Evolutionary conservation across 2,329 filamentous ascomycete genomes (phyloP).

Genomic region (Metarhizium humberi): DNA sequence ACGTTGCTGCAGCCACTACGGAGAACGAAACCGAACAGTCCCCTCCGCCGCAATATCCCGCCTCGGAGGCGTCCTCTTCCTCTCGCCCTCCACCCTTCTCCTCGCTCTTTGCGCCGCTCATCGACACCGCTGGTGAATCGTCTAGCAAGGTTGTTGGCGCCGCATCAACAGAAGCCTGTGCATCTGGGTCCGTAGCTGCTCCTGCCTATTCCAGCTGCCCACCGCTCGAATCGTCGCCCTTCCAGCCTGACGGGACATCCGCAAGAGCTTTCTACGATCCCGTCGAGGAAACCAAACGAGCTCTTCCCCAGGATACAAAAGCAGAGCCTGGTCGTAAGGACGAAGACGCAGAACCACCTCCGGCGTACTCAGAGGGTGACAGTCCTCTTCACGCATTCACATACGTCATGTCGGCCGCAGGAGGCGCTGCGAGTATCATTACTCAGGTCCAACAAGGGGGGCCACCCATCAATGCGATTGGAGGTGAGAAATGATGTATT

Average conservation of each 20-base stretch:
- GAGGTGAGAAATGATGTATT: slow-evolving; percentile 46
- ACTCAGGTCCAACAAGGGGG: slow-evolving; percentile 96
- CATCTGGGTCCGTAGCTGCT: slow-evolving; percentile 33
- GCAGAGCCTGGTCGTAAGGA: slow-evolving; percentile 64
- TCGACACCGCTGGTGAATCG: slow-evolving; percentile 25
- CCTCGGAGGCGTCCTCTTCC: slow-evolving; percentile 39
- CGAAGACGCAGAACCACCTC: slow-evolving; percentile 84
- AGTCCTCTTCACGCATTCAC: slow-evolving; percentile 88
- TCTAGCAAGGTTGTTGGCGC: slow-evolving; percentile 22
- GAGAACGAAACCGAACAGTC: slow-evolving; percentile 29
- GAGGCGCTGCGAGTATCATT: slow-evolving; percentile 95
- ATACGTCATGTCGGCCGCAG: slow-evolving; percentile 96
- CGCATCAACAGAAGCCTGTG: slow-evolving; percentile 16
- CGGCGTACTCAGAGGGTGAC: slow-evolving; percentile 89
- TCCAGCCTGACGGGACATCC: slow-evolving; percentile 24
- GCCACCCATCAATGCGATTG: slow-evolving; percentile 79
- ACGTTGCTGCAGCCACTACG: slow-evolving; percentile 11
- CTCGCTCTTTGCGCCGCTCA: slow-evolving; percentile 41
- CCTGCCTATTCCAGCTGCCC: slow-evolving; percentile 40
- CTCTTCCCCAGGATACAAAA: slow-evolving; percentile 74
- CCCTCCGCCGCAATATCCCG: slow-evolving; percentile 52
- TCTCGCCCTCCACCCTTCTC: slow-evolving; percentile 51
- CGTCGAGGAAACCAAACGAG: slow-evolving; percentile 71
- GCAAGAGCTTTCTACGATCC: slow-evolving; percentile 37
- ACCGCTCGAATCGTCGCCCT: slow-evolving; percentile 28